Evolutionary conservation across 768 basidiomycete species (phyloP).

Genomic region (Lactarius tabidus): DNA sequence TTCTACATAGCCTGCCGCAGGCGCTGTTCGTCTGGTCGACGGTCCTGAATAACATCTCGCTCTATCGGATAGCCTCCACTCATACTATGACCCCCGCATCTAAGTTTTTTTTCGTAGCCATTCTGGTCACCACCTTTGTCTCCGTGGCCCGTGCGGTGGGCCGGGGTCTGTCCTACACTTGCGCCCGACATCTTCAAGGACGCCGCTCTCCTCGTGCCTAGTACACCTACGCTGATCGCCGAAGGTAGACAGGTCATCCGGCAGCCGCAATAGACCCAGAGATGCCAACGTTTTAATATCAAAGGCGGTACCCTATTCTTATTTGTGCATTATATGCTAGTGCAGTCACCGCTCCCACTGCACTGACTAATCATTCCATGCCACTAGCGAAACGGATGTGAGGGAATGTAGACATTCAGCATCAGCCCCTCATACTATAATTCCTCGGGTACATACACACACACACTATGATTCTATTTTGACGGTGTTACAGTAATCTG

Average conservation of each 20-base stretch:
- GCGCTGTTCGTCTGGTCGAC: conserved; percentile 8
- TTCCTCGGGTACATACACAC: too few relatives aligned
- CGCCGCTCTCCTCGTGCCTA: background rate
- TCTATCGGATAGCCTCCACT: conserved; percentile 6
- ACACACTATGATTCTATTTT: too few relatives aligned
- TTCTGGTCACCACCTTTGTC: background rate
- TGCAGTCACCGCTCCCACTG: background rate
- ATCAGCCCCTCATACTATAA: too few relatives aligned
- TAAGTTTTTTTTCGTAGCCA: background rate
- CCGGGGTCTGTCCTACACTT: background rate
- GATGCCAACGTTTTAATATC: background rate
- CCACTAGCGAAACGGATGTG: too few relatives aligned
- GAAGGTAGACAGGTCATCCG: background rate
- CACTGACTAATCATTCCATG: background rate
- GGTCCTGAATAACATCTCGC: conserved; percentile 3
- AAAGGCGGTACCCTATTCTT: background rate
- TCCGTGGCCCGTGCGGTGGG: background rate
- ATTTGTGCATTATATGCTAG: background rate
- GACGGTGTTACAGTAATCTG: too few relatives aligned
- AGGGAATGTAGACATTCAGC: too few relatives aligned
- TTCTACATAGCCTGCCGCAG: conserved; percentile 12
- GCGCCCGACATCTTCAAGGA: background rate
- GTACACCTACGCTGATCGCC: background rate
- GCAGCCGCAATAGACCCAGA: background rate
- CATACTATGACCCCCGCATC: background rate